Conservation (phyloP, 75 land plant genomes). For the Pseudotsuga menziesii region DNA sequence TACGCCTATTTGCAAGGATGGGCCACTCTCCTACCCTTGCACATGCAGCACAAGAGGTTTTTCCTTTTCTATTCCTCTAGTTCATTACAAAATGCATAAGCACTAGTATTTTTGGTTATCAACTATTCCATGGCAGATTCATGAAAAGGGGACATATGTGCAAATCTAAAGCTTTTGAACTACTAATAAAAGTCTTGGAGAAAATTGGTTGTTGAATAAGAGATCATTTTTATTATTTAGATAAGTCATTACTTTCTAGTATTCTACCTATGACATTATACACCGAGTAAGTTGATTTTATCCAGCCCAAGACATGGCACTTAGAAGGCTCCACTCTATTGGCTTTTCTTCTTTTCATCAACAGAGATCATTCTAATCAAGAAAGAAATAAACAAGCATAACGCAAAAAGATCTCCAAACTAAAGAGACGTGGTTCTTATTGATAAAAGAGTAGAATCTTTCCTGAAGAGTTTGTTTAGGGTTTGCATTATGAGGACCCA, state of each 20-base stretch:
- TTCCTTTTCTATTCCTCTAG: background rate
- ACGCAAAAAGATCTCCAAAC: background rate
- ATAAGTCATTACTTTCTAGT: no score
- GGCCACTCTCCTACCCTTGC: slow-evolving; percentile 33
- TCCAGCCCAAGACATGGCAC: background rate
- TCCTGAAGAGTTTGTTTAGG: background rate
- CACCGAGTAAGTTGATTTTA: no score
- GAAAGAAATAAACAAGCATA: background rate
- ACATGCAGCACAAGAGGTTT: slow-evolving; percentile 67
- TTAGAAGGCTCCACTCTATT: background rate
- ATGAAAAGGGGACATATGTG: background rate
- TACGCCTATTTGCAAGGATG: slow-evolving; percentile 50
- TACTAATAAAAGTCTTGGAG: background rate
- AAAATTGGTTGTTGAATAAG: background rate
- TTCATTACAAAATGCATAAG: background rate
- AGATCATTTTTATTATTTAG: background rate
- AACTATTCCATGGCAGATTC: background rate
- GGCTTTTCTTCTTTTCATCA: background rate
- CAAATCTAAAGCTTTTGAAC: background rate
- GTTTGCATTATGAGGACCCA: background rate
- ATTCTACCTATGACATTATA: no score
- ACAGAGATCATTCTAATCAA: background rate
- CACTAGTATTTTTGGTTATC: background rate
- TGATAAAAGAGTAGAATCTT: background rate
- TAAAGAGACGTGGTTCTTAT: background rate